These are phyloP conservation scores for Fusarium domesticum DNA, from an alignment of 2,329 filamentous ascomycete genomes.

Conservation along the genomic window DNA sequence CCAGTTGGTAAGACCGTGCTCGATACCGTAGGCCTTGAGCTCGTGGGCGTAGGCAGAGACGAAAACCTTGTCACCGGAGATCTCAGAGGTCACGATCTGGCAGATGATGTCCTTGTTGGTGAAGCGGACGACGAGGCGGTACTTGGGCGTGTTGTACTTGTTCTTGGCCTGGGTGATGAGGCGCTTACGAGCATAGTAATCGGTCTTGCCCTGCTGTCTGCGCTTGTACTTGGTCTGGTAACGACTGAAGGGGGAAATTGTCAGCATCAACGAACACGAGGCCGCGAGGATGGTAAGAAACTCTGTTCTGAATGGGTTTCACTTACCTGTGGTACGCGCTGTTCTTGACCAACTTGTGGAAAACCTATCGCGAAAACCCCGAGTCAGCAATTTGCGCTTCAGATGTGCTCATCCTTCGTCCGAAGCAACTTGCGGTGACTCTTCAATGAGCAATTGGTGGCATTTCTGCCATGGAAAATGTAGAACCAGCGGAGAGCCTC, in stretches of 20 bases:
- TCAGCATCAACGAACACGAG: conserved; percentile 21
- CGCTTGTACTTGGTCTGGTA: conserved; percentile 99
- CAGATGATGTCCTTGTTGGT: conserved; percentile 99
- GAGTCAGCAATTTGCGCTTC: conserved; percentile 99
- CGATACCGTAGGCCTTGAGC: conserved; percentile 95
- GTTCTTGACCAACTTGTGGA: conserved; percentile 96
- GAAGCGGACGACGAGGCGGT: conserved; percentile 98
- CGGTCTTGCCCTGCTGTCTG: conserved; percentile 94
- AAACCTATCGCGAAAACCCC: conserved; percentile 64
- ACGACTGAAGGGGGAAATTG: conserved; percentile 67
- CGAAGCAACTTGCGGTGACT: conserved; percentile 99
- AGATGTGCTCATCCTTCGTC: conserved; percentile 63
- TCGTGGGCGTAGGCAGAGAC: conserved; percentile 91
- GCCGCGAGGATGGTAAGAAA: background rate
- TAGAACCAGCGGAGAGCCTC: conserved; percentile 25
- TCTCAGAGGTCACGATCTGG: conserved; percentile 96
- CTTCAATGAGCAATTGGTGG: conserved; percentile 46
- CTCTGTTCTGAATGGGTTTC: background rate
- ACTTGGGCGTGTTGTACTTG: conserved; percentile 99
- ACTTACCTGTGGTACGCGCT: conserved; percentile 97
- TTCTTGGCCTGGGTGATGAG: conserved; percentile 99
- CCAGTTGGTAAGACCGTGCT: conserved; percentile 99
- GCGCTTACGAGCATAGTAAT: conserved; percentile 99
- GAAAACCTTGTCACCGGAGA: conserved; percentile 97
- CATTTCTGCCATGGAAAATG: conserved; percentile 42